Conservation (phyloP, 2,329 filamentous ascomycete species). For the Aspergillus tamarii region DNA sequence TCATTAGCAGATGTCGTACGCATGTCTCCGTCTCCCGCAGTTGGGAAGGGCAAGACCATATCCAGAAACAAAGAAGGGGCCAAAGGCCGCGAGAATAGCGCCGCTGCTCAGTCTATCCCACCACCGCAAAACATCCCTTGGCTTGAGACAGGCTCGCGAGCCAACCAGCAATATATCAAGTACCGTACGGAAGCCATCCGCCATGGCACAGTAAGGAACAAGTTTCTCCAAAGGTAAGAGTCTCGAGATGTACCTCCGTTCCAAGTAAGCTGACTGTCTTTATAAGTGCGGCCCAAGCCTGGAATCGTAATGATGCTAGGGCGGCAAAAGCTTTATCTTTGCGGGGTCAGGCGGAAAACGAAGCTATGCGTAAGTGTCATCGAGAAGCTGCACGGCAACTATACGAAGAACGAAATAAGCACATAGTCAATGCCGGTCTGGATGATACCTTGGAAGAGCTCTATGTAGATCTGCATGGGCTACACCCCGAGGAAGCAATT, state of each 20-base stretch:
- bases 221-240: constrained; percentile 86
- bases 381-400: constrained; percentile 88
- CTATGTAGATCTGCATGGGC: constrained; percentile 94
- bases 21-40: constrained; percentile 85
- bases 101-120: constrained; percentile 79
- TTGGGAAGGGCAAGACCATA: constrained; percentile 57
- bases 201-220: constrained; percentile 93
- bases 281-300: constrained; percentile 86
- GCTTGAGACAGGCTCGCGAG: constrained; percentile 88
- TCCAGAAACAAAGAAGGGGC: constrained; percentile 64
- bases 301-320: constrained; percentile 96
- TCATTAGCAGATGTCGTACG: constrained; percentile 93
- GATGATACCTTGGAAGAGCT: constrained; percentile 67
- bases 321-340: constrained; percentile 94
- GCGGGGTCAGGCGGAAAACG: constrained; percentile 93
- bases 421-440: constrained; percentile 49
- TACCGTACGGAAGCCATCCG: constrained; percentile 95
- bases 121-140: constrained; percentile 92
- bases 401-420: constrained; percentile 90
- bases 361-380: constrained; percentile 95
- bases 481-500: constrained; percentile 97
- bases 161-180: constrained; percentile 93
- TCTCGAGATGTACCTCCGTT: neutral
- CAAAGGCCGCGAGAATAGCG: constrained; percentile 74
- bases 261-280: constrained; percentile 7